Evolutionary conservation across 768 basidiomycete genomes (phyloP).

Genomic region (Suillus ampliporus): DNA sequence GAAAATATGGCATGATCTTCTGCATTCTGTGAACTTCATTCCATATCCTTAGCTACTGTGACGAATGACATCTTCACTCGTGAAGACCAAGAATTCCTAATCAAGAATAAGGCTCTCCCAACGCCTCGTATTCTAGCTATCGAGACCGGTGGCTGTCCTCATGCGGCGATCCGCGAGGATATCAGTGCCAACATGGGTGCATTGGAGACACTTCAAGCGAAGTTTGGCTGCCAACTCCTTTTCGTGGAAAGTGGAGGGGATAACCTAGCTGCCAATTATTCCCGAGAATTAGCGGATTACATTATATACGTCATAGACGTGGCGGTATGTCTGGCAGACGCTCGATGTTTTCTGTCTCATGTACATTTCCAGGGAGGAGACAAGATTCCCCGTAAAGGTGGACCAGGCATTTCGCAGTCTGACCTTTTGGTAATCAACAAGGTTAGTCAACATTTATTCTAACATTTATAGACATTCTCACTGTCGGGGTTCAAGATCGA

Average conservation of each 20-base stretch:
- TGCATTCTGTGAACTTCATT: constrained; percentile 17
- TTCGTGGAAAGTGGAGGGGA: constrained; percentile 98
- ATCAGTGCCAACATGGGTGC: constrained; percentile 98
- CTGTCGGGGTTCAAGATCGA: constrained; percentile 66
- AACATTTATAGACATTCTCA: background rate
- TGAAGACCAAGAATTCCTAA: constrained; percentile 97
- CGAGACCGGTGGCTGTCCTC: constrained; percentile 97
- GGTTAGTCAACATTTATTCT: constrained; percentile 44
- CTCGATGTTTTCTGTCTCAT: constrained; percentile 11
- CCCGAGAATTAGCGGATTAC: constrained; percentile 94
- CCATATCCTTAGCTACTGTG: constrained; percentile 73
- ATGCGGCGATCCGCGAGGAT: constrained; percentile 97
- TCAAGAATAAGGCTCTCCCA: constrained; percentile 88
- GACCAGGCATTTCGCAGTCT: constrained; percentile 95
- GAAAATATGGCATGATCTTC: constrained; percentile 22
- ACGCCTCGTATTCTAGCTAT: constrained; percentile 89
- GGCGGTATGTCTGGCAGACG: constrained; percentile 52
- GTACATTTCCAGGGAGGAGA: constrained; percentile 80
- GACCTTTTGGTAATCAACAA: constrained; percentile 97
- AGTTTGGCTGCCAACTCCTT: constrained; percentile 87
- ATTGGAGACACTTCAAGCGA: constrained; percentile 90
- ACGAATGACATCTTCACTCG: constrained; percentile 99
- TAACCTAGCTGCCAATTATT: constrained; percentile 97
- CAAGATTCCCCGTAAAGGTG: constrained; percentile 98
- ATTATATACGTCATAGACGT: constrained; percentile 95